These are phyloP conservation scores for Dillenia suffruticosa DNA, from an alignment of 164 flowering plant species.

Conservation along the genomic window DNA sequence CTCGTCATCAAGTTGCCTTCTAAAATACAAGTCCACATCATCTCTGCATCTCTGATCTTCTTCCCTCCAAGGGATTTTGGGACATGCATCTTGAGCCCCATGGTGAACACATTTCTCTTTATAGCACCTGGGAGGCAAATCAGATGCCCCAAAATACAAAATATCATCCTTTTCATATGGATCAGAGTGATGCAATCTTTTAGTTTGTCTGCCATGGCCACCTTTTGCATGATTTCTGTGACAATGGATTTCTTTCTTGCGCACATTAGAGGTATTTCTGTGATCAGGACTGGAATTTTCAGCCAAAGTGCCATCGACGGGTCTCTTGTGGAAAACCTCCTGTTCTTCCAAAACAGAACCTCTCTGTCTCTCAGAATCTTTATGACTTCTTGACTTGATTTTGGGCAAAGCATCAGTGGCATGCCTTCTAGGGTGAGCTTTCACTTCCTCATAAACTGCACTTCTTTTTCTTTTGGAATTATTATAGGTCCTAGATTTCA, in stretches of 20 bases:
- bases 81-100: constrained; percentile 8
- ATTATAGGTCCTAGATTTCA: constrained; percentile 11
- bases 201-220: constrained; percentile 15
- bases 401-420: no score
- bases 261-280: neutral
- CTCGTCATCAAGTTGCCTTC: constrained; percentile 21
- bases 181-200: constrained; percentile 10
- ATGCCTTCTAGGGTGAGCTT: no score
- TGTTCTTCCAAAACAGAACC: constrained; percentile 5
- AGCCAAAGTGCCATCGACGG: no score
- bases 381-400: no score
- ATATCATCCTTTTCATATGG: constrained; percentile 19
- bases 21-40: constrained; percentile 12
- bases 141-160: constrained; percentile 17
- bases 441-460: constrained; percentile 6
- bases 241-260: constrained; percentile 12
- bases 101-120: constrained; percentile 16
- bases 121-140: constrained; percentile 7
- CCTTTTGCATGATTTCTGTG: constrained; percentile 7
- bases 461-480: constrained; percentile 11
- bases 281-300: no score
- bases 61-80: constrained; percentile 15
- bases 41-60: constrained; percentile 14
- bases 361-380: no score
- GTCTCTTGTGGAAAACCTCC: constrained; percentile 6